Conservation (phyloP, 2,329 filamentous ascomycete genomes). For the Colletotrichum sojae region DNA sequence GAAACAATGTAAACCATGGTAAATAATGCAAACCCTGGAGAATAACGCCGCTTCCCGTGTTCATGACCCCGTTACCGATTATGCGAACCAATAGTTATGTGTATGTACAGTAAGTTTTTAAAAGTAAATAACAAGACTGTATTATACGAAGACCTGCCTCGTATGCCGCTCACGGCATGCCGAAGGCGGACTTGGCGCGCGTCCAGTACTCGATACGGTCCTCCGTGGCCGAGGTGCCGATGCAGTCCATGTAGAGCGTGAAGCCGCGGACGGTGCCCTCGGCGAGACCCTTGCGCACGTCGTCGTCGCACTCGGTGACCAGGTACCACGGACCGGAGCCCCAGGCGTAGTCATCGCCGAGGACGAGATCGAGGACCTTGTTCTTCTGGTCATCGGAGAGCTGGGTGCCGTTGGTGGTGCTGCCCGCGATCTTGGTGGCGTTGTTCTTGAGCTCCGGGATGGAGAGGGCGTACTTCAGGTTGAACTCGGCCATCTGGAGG, state of each 20-base stretch:
- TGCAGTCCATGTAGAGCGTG: conserved; percentile 62
- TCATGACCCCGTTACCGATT: conserved; percentile 6
- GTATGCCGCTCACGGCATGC: conserved; percentile 3
- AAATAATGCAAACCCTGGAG: no score
- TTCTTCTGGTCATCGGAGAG: conserved; percentile 52
- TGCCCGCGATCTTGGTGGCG: conserved; percentile 48
- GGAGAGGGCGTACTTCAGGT: conserved; percentile 62
- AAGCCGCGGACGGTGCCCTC: conserved; percentile 58
- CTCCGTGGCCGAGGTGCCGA: conserved; percentile 53
- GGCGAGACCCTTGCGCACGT: conserved; percentile 52
- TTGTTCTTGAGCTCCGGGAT: conserved; percentile 55
- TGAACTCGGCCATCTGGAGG: conserved; percentile 64
- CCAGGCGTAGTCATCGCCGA: conserved; percentile 67
- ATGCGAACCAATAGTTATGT: conserved; percentile 1
- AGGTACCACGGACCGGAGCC: conserved; percentile 67
- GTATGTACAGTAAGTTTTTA: conserved; percentile 14
- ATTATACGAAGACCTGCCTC: not conserved
- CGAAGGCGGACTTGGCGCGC: conserved; percentile 64
- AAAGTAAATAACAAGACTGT: not conserved
- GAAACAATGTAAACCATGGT: not conserved
- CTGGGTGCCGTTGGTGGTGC: conserved; percentile 45
- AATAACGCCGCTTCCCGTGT: not conserved
- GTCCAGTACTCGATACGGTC: conserved; percentile 58
- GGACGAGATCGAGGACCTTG: conserved; percentile 60
- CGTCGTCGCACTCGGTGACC: conserved; percentile 56